Conservation (phyloP, 352 stramenopile species). For the Phytophthora syringae region DNA sequence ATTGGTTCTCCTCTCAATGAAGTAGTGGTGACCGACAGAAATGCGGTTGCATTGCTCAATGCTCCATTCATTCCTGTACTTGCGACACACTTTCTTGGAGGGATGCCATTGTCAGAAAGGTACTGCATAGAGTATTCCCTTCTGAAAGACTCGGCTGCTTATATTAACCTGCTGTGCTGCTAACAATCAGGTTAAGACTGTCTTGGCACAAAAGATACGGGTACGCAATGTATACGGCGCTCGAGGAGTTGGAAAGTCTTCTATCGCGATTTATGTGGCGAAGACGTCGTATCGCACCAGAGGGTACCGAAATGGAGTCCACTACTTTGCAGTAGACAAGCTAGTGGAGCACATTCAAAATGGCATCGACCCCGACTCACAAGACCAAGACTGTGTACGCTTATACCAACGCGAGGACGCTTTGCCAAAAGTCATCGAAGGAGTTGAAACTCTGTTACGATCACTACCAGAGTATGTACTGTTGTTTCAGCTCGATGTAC, state of each 20-base stretch:
- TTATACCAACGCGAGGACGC: slow-evolving; percentile 29
- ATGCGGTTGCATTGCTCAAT: too few species aligned
- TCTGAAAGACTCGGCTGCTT: not conserved
- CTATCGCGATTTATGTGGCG: slow-evolving; percentile 60
- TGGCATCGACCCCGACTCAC: too few species aligned
- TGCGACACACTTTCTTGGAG: slow-evolving; percentile 60
- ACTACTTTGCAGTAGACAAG: slow-evolving; percentile 68
- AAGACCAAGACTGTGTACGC: slow-evolving; percentile 10
- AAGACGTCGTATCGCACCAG: slow-evolving; percentile 53
- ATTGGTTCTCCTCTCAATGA: too few species aligned
- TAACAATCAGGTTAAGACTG: slow-evolving; percentile 40
- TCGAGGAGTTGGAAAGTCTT: too few species aligned
- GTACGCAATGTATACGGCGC: too few species aligned
- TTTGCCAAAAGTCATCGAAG: slow-evolving; percentile 34
- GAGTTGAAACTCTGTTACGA: slow-evolving; percentile 35
- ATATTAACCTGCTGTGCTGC: slow-evolving; percentile 5
- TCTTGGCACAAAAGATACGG: slow-evolving; percentile 41
- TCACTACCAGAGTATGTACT: slow-evolving; percentile 43
- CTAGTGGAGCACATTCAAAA: too few species aligned
- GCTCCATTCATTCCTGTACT: too few species aligned
- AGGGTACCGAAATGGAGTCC: slow-evolving; percentile 57
- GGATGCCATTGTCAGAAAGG: slow-evolving; percentile 57
- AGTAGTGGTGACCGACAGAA: too few species aligned
- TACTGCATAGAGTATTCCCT: slow-evolving; percentile 14
- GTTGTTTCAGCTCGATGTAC: not conserved